These are phyloP conservation scores for Zygoascus bituminiphila DNA, from an alignment of 805 yeast species.

Conservation along the genomic window DNA sequence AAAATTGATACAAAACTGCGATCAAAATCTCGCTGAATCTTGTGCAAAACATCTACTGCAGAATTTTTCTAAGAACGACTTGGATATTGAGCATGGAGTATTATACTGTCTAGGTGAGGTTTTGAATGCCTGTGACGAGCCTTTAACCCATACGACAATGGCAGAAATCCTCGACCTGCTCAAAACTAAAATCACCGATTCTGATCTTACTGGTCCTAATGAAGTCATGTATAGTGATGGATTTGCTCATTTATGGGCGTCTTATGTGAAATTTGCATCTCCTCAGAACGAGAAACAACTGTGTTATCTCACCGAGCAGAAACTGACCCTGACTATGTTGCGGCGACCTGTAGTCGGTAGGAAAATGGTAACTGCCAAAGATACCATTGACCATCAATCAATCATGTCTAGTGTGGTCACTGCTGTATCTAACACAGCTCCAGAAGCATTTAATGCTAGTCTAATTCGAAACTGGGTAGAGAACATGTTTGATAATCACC, in stretches of 20 bases:
- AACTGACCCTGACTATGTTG: not conserved
- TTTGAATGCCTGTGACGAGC: not conserved
- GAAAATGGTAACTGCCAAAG: not conserved
- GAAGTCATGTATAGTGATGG: slow-evolving; percentile 33
- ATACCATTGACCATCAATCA: not conserved
- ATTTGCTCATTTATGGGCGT: slow-evolving; percentile 7
- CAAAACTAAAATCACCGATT: slow-evolving; percentile 5
- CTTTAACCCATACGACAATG: not conserved
- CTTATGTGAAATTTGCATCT: not conserved
- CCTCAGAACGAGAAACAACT: not conserved
- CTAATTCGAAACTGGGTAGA: slow-evolving; percentile 1
- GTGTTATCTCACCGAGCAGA: not conserved
- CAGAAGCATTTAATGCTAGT: not conserved
- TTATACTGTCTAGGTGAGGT: slow-evolving; percentile 21
- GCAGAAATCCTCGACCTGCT: not conserved
- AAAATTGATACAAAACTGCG: not conserved
- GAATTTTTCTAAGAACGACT: slow-evolving; percentile 6
- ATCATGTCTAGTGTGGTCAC: not conserved
- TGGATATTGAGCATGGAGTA: slow-evolving; percentile 22
- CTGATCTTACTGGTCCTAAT: slow-evolving; percentile 8
- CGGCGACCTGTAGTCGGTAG: not conserved
- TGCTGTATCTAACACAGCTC: not conserved
- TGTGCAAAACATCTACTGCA: not conserved
- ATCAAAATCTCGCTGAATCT: not conserved
- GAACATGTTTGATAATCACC: not conserved